Evolutionary conservation across 805 yeast species (phyloP).

Genomic region (Barnettozyma populi): DNA sequence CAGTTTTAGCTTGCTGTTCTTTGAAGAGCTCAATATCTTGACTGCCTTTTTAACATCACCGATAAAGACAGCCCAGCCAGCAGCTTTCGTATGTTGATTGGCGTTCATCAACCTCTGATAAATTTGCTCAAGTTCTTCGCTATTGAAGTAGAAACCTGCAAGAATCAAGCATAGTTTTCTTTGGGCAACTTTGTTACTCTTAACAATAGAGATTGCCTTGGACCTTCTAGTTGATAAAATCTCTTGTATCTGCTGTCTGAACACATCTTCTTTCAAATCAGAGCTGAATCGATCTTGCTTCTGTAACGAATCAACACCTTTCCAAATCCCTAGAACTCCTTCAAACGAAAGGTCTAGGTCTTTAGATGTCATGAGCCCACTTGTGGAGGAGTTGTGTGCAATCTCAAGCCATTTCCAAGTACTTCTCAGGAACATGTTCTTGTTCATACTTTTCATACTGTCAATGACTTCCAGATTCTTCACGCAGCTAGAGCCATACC

Average conservation of each 20-base stretch:
- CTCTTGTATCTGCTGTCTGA: slow-evolving; percentile 28
- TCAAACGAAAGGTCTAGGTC: slow-evolving; percentile 77
- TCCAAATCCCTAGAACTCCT: slow-evolving; percentile 91
- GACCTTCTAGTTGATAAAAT: slow-evolving; percentile 28
- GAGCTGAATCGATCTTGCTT: slow-evolving; percentile 42
- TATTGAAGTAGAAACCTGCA: slow-evolving; percentile 86
- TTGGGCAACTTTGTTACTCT: slow-evolving; percentile 53
- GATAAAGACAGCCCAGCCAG: slow-evolving; percentile 96
- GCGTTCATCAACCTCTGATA: slow-evolving; percentile 47
- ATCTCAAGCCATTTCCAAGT: slow-evolving; percentile 91
- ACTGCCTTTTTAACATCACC: slow-evolving; percentile 83
- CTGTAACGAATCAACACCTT: slow-evolving; percentile 51
- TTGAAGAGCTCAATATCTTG: slow-evolving; percentile 68
- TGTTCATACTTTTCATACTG: slow-evolving; percentile 45
- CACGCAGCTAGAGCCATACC: slow-evolving; percentile 67
- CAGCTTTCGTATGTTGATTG: slow-evolving; percentile 81
- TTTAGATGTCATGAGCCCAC: slow-evolving; percentile 62
- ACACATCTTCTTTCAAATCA: slow-evolving; percentile 14
- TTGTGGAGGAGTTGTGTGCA: slow-evolving; percentile 57
- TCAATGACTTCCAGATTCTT: slow-evolving; percentile 58
- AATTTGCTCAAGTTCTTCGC: slow-evolving; percentile 67
- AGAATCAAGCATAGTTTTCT: slow-evolving; percentile 75
- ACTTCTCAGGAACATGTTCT: slow-evolving; percentile 53
- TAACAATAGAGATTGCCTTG: slow-evolving; percentile 26
- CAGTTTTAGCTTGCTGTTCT: slow-evolving; percentile 61